These are phyloP conservation scores for Acacia confusa DNA, from an alignment of 306 rosid genomes.

Conservation along the genomic window DNA sequence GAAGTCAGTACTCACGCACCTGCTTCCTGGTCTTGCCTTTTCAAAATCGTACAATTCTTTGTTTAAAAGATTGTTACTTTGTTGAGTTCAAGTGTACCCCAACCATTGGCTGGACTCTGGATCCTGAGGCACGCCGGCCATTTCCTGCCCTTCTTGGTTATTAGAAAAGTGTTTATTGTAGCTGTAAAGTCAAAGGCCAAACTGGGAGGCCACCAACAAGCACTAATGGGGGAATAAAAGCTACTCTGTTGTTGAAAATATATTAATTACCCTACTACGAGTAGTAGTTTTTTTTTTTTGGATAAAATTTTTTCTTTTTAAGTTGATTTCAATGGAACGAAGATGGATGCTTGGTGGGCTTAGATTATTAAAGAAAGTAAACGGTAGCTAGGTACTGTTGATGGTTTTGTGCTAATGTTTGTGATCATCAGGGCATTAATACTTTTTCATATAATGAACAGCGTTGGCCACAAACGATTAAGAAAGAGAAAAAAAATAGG, in stretches of 20 bases:
- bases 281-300: too few species aligned
- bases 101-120: slow-evolving; percentile 15
- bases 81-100: not conserved
- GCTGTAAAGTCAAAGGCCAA: slow-evolving; percentile 43
- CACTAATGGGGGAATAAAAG: slow-evolving; percentile 1
- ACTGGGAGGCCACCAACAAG: slow-evolving; percentile 6
- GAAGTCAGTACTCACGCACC: not conserved
- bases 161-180: slow-evolving; percentile 14
- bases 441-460: not conserved
- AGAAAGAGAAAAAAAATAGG: not conserved
- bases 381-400: slow-evolving; percentile 25
- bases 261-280: slow-evolving; percentile 9
- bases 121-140: slow-evolving; percentile 7
- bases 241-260: not conserved
- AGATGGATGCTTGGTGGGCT: slow-evolving; percentile 23
- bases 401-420: slow-evolving; percentile 11
- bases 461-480: not conserved
- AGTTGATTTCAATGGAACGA: slow-evolving; percentile 24
- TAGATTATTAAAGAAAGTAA: slow-evolving; percentile 35
- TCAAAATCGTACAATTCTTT: not conserved
- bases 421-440: slow-evolving; percentile 18
- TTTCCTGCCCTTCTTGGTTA: not conserved
- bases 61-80: not conserved
- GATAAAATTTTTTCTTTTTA: too few species aligned
- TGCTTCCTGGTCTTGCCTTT: not conserved